Conservation (phyloP, 108 stramenopile species). For the Skeletonema menzelii region DNA sequence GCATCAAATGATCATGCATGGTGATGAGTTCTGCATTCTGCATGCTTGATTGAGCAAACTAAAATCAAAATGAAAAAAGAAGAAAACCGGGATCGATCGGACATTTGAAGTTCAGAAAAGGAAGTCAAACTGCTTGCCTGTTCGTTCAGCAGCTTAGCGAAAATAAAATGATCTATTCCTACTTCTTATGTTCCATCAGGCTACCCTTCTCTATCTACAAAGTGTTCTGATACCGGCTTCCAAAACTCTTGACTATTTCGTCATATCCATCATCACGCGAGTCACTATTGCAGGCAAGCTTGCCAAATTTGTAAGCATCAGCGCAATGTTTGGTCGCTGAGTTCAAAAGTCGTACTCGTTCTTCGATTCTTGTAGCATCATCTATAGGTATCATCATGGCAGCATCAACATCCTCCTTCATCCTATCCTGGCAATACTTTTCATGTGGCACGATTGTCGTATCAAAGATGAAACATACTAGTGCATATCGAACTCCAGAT, state of each 20-base stretch:
- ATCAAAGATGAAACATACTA: constrained; percentile 41
- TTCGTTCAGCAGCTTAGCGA: no score
- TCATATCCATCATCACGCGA: constrained; percentile 20
- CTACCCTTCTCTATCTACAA: not conserved
- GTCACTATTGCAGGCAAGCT: not conserved
- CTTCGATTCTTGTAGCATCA: constrained; percentile 10
- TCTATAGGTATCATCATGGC: constrained; percentile 18
- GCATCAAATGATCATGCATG: no score
- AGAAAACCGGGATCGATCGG: no score
- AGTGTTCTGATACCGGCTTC: not conserved
- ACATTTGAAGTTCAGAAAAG: no score
- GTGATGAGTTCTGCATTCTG: no score
- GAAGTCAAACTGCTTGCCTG: no score
- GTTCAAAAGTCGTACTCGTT: constrained; percentile 16
- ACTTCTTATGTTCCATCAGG: no score
- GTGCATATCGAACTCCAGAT: constrained; percentile 31
- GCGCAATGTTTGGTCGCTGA: constrained; percentile 37
- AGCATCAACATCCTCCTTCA: constrained; percentile 32
- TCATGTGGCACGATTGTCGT: constrained; percentile 35
- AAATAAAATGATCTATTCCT: no score
- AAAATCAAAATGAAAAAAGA: no score
- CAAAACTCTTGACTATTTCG: constrained; percentile 12
- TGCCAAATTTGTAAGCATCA: constrained; percentile 33
- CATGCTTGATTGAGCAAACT: no score
- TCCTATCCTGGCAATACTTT: constrained; percentile 41